Conservation (phyloP, 306 rosid species). For the Comarum palustre region DNA sequence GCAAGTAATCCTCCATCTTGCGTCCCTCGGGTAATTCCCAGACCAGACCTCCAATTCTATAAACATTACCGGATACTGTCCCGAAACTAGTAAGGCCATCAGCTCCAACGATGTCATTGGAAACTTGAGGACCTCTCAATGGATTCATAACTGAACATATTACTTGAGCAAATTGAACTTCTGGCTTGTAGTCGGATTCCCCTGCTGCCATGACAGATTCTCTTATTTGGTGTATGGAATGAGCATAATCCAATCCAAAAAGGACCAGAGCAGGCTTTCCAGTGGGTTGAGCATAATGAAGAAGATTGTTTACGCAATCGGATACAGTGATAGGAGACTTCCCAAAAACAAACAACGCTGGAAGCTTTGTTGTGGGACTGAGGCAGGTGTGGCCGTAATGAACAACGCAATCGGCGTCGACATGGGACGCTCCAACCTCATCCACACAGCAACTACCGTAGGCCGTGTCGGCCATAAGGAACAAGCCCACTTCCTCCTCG, state of each 20-base stretch:
- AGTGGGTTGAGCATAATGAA: slow-evolving; percentile 33
- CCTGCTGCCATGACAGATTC: slow-evolving; percentile 39
- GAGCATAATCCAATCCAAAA: slow-evolving; percentile 73
- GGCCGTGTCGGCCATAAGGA: slow-evolving; percentile 82
- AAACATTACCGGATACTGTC: slow-evolving; percentile 31
- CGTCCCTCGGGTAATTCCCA: slow-evolving; percentile 64
- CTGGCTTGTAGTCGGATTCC: slow-evolving; percentile 22
- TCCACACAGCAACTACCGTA: slow-evolving; percentile 92
- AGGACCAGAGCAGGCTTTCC: slow-evolving; percentile 72
- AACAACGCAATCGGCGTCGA: slow-evolving; percentile 65
- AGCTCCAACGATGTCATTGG: slow-evolving; percentile 33
- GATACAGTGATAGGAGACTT: slow-evolving; percentile 51
- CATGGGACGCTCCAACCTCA: slow-evolving; percentile 87
- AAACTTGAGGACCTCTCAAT: slow-evolving; percentile 34
- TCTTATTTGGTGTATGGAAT: slow-evolving; percentile 46
- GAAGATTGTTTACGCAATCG: slow-evolving; percentile 48
- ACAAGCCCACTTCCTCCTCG: slow-evolving; percentile 44
- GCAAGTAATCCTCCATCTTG: slow-evolving; percentile 63
- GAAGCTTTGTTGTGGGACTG: slow-evolving; percentile 81
- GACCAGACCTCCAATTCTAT: slow-evolving; percentile 65
- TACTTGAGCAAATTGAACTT: slow-evolving; percentile 62
- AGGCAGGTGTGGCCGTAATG: slow-evolving; percentile 92
- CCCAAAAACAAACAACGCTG: slow-evolving; percentile 74
- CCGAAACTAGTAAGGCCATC: slow-evolving; percentile 23
- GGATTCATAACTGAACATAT: slow-evolving; percentile 59